Evolutionary conservation across 805 yeast genomes (phyloP), one percentile per base, ranked within the genome.

Genomic region (Trichomonascus vanleenenianus): DNA sequence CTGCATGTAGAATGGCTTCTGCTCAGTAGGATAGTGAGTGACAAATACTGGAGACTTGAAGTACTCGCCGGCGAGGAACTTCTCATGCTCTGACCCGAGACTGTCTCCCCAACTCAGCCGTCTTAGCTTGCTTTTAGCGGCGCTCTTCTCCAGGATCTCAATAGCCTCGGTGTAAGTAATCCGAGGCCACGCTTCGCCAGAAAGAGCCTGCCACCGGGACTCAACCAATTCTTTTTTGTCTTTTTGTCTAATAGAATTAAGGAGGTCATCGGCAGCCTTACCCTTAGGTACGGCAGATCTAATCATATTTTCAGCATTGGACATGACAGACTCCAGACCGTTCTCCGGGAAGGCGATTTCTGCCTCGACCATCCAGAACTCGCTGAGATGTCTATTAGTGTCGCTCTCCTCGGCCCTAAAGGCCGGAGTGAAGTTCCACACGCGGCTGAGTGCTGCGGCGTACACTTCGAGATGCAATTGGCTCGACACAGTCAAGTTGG

Each of bases 351-450:
- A 85, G 7, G 86, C 79, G 16, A 87, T 63, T 60, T 93, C 99
- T 0, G 88, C 94, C 63, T 93, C 99, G 2, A 93, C 65, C 97
- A 93, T 89, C 97, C 97, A 93, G 62, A 93, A 93, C 63, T 93
- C 99, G 48, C 91, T 76, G 48, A 93, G 65, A 62, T 93, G 99
- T 43, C 98, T 73, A 56, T 80, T 85, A 0, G 99, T 93, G 58
- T 87, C 89, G 47, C 95, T 83, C 42, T 75, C 75, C 58, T 93
- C 99, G 0, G 98, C 97, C 51, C 99, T 71, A 61, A 93, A 93
- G 47, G 96, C 86, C 1, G 98, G 98, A 0, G 88, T 72, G 19
- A 91, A 58, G 0, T 95, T 79, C 93, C 95, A 93, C 1, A 84
- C 97, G 40, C 94, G 68, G 39, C 79, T 75, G 27, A 89, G 61